A percentile compares a stretch with the other conserved stretches of the same genome.
These are phyloP conservation scores for Nakazawaea wickerhamii DNA, from an alignment of 805 yeast species.

Conservation along the genomic window DNA sequence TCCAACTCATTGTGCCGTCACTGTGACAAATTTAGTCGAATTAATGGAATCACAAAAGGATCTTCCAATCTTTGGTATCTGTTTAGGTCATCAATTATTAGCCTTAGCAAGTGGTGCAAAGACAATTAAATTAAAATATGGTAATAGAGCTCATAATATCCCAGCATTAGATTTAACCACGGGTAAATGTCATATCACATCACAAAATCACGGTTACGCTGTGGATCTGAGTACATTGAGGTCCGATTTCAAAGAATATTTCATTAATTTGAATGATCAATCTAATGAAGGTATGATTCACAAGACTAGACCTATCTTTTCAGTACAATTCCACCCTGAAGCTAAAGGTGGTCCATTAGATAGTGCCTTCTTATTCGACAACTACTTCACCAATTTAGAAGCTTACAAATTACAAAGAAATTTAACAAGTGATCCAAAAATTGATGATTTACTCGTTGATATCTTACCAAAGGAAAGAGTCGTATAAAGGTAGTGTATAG, in stretches of 20 bases:
- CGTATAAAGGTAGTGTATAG: constrained; percentile 22
- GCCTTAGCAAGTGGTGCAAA: constrained; percentile 94
- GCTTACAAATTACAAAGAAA: constrained; percentile 44
- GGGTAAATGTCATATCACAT: constrained; percentile 95
- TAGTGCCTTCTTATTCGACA: constrained; percentile 86
- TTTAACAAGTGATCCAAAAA: constrained; percentile 36
- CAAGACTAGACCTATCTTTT: constrained; percentile 78
- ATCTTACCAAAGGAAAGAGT: constrained; percentile 65
- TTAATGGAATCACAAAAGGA: constrained; percentile 59
- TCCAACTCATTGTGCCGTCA: constrained; percentile 82
- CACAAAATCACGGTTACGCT: constrained; percentile 98
- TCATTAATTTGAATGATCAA: constrained; percentile 89
- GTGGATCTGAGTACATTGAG: constrained; percentile 80
- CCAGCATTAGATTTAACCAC: constrained; percentile 89
- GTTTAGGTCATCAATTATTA: constrained; percentile 94
- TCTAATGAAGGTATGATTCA: constrained; percentile 98
- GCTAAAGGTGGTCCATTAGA: constrained; percentile 99
- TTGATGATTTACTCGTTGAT: constrained; percentile 47
- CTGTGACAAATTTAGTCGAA: constrained; percentile 67
- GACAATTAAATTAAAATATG: constrained; percentile 90
- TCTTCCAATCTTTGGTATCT: constrained; percentile 94
- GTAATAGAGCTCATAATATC: constrained; percentile 98
- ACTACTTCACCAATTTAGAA: constrained; percentile 68
- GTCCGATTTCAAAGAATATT: constrained; percentile 76
- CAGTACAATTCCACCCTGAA: constrained; percentile 98